phyloP scores from a whole-genome alignment of 371 early-diverging fungal genomes.

The Circinella minor region DNA sequence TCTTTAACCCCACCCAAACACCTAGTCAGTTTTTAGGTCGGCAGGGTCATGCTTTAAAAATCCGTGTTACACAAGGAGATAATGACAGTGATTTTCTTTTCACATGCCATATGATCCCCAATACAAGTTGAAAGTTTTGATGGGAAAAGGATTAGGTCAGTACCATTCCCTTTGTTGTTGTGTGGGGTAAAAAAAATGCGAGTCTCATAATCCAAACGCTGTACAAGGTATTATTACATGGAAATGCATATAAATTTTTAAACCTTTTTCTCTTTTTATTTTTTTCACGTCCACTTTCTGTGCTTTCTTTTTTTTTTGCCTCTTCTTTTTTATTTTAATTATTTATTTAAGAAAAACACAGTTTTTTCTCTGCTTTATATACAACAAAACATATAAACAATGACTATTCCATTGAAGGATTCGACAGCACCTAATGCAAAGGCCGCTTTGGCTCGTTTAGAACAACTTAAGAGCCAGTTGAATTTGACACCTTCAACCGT shows the following conservation, averaged over 20 bases:
- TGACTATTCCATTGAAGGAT: slow-evolving; percentile 29
- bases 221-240: too few species aligned
- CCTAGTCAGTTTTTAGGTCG: background rate
- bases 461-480: slow-evolving; percentile 39
- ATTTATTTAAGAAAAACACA: too few species aligned
- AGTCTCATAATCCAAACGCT: too few species aligned
- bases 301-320: background rate
- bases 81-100: background rate
- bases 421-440: slow-evolving; percentile 37
- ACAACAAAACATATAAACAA: background rate
- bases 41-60: background rate
- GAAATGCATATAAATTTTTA: background rate
- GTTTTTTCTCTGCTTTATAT: background rate
- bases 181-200: too few species aligned
- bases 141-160: slow-evolving; percentile 10
- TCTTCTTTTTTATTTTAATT: background rate
- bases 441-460: slow-evolving; percentile 38
- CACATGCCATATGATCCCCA: background rate
- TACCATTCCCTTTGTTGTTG: background rate
- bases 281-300: background rate
- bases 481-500: slow-evolving; percentile 42
- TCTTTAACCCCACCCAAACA: too few species aligned
- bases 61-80: background rate
- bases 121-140: background rate
- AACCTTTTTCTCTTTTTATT: background rate